Conservation (phyloP, 495 filamentous ascomycete genomes). For the Choiromyces venosus region DNA sequence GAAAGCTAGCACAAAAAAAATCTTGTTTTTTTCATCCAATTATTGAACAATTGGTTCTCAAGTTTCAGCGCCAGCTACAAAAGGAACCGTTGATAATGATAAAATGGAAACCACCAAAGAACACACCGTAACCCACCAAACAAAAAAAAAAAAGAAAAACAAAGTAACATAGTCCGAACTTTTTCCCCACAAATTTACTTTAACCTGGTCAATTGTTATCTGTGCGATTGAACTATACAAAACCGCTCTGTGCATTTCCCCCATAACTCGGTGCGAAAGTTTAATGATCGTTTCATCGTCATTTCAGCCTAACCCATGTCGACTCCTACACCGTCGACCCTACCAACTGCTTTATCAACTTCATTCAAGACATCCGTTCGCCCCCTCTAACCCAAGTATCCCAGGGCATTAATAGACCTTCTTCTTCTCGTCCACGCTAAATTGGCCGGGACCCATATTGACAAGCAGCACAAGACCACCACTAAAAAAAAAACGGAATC, state of each 20-base stretch:
- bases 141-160: slow-evolving; percentile 10
- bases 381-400: slow-evolving; percentile 18
- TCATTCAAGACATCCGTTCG: neutral
- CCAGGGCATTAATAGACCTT: slow-evolving; percentile 76
- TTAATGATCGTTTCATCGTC: slow-evolving; percentile 29
- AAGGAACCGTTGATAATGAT: neutral
- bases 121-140: slow-evolving; percentile 17
- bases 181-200: slow-evolving; percentile 10
- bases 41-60: neutral
- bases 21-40: neutral
- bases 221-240: slow-evolving; percentile 36
- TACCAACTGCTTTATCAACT: neutral
- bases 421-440: slow-evolving; percentile 99
- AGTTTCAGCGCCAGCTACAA: neutral
- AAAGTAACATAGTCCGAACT: slow-evolving; percentile 6
- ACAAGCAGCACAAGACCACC: slow-evolving; percentile 90
- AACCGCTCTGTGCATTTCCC: slow-evolving; percentile 2
- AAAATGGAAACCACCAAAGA: slow-evolving; percentile 5
- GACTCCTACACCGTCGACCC: slow-evolving; percentile 12
- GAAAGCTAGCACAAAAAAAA: neutral
- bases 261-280: slow-evolving; percentile 3
- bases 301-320: slow-evolving; percentile 9
- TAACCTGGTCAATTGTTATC: slow-evolving; percentile 18
- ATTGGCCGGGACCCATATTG: slow-evolving; percentile 96
- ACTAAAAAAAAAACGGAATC: slow-evolving; percentile 42